phyloP scores from a whole-genome alignment of 345 rosid species.

The Lumnitzera racemosa region DNA sequence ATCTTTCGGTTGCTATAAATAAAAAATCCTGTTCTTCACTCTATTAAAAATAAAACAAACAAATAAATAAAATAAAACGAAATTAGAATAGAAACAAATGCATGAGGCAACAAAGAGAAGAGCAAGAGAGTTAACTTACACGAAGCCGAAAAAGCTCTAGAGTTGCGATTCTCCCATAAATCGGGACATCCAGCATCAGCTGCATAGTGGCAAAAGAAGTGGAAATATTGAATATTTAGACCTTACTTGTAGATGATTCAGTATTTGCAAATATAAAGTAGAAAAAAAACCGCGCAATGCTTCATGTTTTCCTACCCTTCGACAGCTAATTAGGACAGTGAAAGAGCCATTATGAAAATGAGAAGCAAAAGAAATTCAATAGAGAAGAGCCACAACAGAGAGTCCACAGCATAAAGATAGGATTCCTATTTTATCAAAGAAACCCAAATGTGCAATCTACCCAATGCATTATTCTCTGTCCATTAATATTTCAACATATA shows the following conservation, averaged over 20 bases:
- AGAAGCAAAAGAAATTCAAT: too few species aligned
- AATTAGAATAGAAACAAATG: neutral
- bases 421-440: too few species aligned
- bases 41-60: too few species aligned
- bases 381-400: too few species aligned
- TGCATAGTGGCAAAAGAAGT: conserved; percentile 21
- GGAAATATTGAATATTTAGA: neutral
- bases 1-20: conserved; percentile 86
- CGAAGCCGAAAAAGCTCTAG: conserved; percentile 88
- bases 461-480: too few species aligned
- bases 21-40: conserved; percentile 86
- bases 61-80: conserved; percentile 4
- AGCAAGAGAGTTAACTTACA: conserved; percentile 40
- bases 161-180: conserved; percentile 93
- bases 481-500: too few species aligned
- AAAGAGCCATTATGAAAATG: too few species aligned
- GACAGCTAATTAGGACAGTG: too few species aligned
- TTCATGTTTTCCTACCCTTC: too few species aligned
- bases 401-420: too few species aligned
- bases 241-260: neutral
- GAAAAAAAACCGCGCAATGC: neutral
- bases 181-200: conserved; percentile 86
- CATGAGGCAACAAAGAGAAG: conserved; percentile 2
- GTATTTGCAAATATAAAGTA: neutral
- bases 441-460: too few species aligned